phyloP scores from a whole-genome alignment of 2,329 filamentous ascomycete species.

The Penicillium sp. region DNA sequence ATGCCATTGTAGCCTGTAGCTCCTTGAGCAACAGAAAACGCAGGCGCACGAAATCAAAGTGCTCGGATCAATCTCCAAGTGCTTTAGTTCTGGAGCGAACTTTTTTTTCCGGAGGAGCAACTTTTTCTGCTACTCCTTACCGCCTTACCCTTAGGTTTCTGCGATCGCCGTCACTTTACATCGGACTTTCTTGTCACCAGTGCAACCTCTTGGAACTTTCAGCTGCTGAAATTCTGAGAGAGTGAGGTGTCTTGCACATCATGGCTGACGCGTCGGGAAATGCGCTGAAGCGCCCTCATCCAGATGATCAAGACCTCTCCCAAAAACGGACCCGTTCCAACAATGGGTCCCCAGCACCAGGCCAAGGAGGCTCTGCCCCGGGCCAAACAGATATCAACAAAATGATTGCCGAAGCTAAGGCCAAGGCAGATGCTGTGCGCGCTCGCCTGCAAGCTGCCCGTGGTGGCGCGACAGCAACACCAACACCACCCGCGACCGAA shows the following conservation, averaged over 20 bases:
- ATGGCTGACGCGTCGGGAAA: conserved; percentile 48
- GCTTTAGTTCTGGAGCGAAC: conserved; percentile 33
- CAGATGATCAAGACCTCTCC: conserved; percentile 48
- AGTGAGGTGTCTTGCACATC: conserved; percentile 5
- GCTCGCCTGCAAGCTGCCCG: conserved; percentile 46
- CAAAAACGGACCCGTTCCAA: conserved; percentile 53
- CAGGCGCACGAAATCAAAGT: conserved; percentile 32
- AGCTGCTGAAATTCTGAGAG: conserved; percentile 1
- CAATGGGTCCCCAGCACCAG: conserved; percentile 50
- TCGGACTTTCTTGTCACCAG: neutral
- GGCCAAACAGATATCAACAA: conserved; percentile 49
- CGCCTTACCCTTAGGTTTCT: conserved; percentile 28
- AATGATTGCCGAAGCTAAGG: conserved; percentile 50
- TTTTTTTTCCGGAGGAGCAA: conserved; percentile 26
- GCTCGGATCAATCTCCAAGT: conserved; percentile 28
- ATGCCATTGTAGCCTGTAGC: conserved; percentile 45
- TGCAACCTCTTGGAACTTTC: neutral
- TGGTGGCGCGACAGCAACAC: conserved; percentile 33
- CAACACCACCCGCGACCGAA: conserved; percentile 24
- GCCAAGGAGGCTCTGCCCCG: conserved; percentile 33
- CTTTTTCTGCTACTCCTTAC: conserved; percentile 40
- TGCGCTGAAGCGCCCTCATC: conserved; percentile 51
- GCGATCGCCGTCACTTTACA: neutral
- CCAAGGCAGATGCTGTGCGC: conserved; percentile 51
- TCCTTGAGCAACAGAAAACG: conserved; percentile 37